Evolutionary conservation across 2,329 filamentous ascomycete genomes (phyloP), one percentile per base, ranked within the genome.

Genomic region (Aspergillus costaricaensis): DNA sequence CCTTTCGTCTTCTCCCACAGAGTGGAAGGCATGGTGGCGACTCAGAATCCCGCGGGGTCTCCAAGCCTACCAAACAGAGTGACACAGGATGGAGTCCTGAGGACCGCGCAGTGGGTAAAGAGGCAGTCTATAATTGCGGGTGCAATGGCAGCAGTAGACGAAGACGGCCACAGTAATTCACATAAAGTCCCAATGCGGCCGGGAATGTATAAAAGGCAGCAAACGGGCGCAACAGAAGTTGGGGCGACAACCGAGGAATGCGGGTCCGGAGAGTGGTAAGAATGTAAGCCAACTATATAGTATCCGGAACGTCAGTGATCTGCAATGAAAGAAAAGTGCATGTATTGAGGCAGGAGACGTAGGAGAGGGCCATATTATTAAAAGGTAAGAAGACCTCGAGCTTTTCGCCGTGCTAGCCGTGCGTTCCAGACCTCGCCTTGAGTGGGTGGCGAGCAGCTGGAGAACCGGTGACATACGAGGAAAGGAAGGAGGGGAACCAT

Each of bases 1-100:
- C 77, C 75, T 63, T 82, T 83, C 21, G 83, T 82, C 66, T 83
- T 83, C 64, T 80, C 74, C 76, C 79, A 80, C 17, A 90, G 79
- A 49, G 86, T 85, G 73, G 91, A 68, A 57, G 74, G 59, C 75
- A 77, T 78, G 57, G 62, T 63, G 70, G 50, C 30, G 38, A 53
- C 57, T 56, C 38, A 43, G 25, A 36, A 43, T 44, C 41, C 51
- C 6, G 21, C 4, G 49, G 15, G 38, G 53, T 43, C 48, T 8
- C 53, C 43, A 39, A 44, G 32, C 23, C 51, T 32, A 21, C 48
- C 23, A 10, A 9, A 21, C 10, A 21, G 25, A 30, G 32, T 53
- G 39, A 27, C 23, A 38, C 27, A 57, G 57, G 54, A 62, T 50
- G 8, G 19, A 48, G 49, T 60, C 57, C 50, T 21, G 39, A 30